Base-by-base conservation (phyloP, 257 asterid species). In the Solanum pinnatisectum region DNA sequence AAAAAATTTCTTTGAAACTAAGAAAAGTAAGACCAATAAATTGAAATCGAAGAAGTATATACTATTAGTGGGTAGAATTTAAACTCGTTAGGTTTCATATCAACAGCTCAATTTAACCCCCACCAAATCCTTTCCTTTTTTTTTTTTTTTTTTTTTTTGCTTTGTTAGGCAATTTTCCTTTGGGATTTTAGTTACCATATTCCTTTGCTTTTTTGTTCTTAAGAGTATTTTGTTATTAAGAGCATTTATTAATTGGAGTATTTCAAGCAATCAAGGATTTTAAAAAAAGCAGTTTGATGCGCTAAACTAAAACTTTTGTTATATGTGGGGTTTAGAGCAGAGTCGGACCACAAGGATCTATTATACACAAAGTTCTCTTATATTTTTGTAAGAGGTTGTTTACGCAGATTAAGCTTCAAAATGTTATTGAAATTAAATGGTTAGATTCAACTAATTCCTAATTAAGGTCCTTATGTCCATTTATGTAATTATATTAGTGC, bases 251-350 rank as follows among this genome's bases (percentile, higher is more conserved):
- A 56, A 18, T 56, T 56, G n/a, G 65, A 18, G 4, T 18, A 56
- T 4, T 56, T 56, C 65, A 56, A 18, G 65, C n/a, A 56, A 56
- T 56, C 65, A 18, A 56, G 65, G 65, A 6, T 18, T 40, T 5
- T 5, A 6, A 18, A 18, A 52, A 2, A 6, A 18, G 65, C 0
- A 1, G 5, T 56, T 56, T 20, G n/a, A 56, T 56, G 65, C 11
- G 20, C 10, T 18, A 46, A 46, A 14, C 2, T 46, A 56, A 56
- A 18, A 16, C 65, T 18, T 56, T 7, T 0, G 11, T 7, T 56
- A 56, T 56, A 9, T 56, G n/a, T 0, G 11, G 10, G 2, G n/a
- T 56, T 56, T 2, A 20, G 0, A 56, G 65, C 18, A 56, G n/a
- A 49, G 6, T 46, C 20, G 1, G 6, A 46, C 7, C 59, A 46